These are phyloP conservation scores for Monosporascus sp. DNA, from an alignment of 2,329 filamentous ascomycete species.

Conservation along the genomic window DNA sequence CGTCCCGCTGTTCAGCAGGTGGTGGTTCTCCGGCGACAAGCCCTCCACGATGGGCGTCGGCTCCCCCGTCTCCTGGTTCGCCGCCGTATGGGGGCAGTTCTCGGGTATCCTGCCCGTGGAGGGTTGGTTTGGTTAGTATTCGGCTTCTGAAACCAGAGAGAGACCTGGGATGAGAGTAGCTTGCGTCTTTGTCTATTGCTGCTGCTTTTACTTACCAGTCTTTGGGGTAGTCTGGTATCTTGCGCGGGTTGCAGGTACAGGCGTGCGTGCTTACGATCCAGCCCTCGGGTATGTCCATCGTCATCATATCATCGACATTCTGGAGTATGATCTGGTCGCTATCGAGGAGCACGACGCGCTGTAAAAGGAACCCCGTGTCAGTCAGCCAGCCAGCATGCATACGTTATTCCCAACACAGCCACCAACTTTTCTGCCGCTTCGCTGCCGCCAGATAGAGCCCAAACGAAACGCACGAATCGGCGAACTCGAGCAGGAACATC, in stretches of 20 bases:
- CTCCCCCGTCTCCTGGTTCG: slow-evolving; percentile 23
- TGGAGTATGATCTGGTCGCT: slow-evolving; percentile 27
- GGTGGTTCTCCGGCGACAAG: slow-evolving; percentile 24
- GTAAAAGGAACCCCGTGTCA: not conserved
- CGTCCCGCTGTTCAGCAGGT: slow-evolving; percentile 31
- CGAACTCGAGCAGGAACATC: not conserved
- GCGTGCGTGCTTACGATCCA: slow-evolving; percentile 29
- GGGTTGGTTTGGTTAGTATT: no score
- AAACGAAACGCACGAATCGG: not conserved
- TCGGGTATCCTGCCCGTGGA: slow-evolving; percentile 17
- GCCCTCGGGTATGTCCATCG: slow-evolving; percentile 22
- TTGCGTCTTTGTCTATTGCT: no score
- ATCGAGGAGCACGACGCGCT: slow-evolving; percentile 28
- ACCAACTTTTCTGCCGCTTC: no score
- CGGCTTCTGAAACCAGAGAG: no score
- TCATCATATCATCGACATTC: slow-evolving; percentile 30
- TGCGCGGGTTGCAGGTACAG: slow-evolving; percentile 27
- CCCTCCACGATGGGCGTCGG: slow-evolving; percentile 20
- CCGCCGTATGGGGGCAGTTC: slow-evolving; percentile 27
- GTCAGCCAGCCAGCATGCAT: not conserved
- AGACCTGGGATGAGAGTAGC: no score
- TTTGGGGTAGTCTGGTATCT: slow-evolving; percentile 27
- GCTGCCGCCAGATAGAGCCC: not conserved
- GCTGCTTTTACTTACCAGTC: slow-evolving; percentile 17
- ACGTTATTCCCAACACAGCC: not conserved